Percentiles rank a stretch among this genome's conserved stretches.
Evolutionary conservation across 306 rosid species (phyloP).

Genomic region (Acacia acuminata): DNA sequence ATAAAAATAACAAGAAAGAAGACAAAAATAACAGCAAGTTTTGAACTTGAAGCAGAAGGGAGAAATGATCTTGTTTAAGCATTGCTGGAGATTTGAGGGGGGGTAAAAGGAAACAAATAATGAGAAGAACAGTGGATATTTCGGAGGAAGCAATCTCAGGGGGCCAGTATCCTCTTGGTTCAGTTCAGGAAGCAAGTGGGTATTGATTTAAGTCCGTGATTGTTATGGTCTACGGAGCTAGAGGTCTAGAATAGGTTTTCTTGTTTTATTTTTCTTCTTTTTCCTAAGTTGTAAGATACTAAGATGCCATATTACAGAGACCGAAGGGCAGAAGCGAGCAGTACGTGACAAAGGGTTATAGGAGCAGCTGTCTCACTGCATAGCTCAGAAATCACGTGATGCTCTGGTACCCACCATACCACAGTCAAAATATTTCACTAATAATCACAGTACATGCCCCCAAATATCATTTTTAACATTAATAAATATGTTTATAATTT

Average conservation of each 20-base stretch:
- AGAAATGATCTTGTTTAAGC: slow-evolving; percentile 21
- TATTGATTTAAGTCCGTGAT: background rate
- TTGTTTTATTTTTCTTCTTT: background rate
- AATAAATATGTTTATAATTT: no score
- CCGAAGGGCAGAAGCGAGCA: slow-evolving; percentile 15
- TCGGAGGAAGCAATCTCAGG: background rate
- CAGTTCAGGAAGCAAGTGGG: background rate
- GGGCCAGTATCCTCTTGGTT: background rate
- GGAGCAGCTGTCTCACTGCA: slow-evolving; percentile 43
- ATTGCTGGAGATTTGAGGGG: slow-evolving; percentile 32
- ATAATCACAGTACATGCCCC: background rate
- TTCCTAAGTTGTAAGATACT: background rate
- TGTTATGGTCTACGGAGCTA: background rate
- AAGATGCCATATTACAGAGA: background rate
- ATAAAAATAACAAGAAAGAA: background rate
- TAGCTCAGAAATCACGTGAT: slow-evolving; percentile 74
- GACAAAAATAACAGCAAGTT: slow-evolving; percentile 12
- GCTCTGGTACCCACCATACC: background rate
- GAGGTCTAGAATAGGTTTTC: background rate
- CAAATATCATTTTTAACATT: no score
- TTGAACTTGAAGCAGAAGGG: background rate
- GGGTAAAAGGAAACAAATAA: background rate
- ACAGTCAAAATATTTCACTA: background rate
- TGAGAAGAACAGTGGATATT: background rate
- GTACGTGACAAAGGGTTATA: slow-evolving; percentile 50